phyloP scores from a whole-genome alignment of 306 rosid genomes.

The Adenanthera pavonina region DNA sequence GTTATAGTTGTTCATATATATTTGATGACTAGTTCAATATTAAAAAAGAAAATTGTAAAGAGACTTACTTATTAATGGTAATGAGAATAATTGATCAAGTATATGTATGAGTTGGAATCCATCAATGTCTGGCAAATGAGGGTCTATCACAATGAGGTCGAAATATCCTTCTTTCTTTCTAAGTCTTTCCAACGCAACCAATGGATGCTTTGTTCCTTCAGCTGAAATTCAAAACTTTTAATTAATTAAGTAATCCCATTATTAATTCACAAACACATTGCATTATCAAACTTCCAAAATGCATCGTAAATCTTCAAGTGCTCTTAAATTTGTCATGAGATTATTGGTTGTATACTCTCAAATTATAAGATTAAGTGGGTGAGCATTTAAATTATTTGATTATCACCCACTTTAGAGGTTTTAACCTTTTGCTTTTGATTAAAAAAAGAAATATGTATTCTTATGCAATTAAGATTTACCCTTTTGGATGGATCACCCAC shows the following conservation, averaged over 20 bases:
- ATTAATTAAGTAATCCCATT: not conserved
- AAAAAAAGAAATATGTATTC: no score
- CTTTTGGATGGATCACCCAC: no score
- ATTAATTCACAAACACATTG: not conserved
- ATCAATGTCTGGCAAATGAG: not conserved
- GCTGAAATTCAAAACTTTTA: not conserved
- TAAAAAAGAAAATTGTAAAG: not conserved
- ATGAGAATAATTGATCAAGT: not conserved
- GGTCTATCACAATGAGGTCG: not conserved
- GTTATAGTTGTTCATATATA: no score
- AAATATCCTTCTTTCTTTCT: not conserved
- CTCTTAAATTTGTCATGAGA: no score
- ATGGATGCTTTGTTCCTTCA: not conserved
- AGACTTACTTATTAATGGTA: slow-evolving; percentile 1
- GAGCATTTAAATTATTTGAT: no score
- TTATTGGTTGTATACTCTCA: no score
- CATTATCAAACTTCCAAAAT: not conserved
- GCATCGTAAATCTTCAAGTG: no score
- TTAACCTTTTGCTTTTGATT: no score
- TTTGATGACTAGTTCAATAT: no score
- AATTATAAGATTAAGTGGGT: no score
- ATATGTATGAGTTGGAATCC: not conserved
- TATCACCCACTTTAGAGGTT: no score
- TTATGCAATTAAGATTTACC: no score
- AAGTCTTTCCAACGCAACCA: not conserved